Evolutionary conservation across 352 stramenopile genomes (phyloP).

Genomic region (Aphanomyces stellatus): DNA sequence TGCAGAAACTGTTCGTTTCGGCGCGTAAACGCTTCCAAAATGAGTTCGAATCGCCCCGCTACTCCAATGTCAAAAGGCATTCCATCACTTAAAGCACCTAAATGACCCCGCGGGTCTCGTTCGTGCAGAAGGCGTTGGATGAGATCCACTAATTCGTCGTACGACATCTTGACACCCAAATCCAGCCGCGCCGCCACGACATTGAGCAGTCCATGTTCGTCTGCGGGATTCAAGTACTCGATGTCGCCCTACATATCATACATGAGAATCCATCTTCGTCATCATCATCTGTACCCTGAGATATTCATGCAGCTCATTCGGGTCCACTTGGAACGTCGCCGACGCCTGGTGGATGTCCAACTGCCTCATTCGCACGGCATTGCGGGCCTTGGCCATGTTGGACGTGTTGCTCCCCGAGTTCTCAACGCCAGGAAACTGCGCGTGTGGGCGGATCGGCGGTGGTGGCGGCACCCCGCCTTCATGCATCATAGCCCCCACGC

Average conservation of each 20-base stretch:
- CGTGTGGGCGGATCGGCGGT: neutral
- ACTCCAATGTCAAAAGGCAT: neutral
- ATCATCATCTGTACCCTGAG: neutral
- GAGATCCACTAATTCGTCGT: constrained; percentile 57
- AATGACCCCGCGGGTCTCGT: too few species aligned
- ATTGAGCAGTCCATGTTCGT: constrained; percentile 56
- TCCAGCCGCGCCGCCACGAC: constrained; percentile 60
- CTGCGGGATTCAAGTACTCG: constrained; percentile 17
- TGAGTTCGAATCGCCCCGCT: neutral
- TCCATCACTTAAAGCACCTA: too few species aligned
- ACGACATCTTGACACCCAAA: constrained; percentile 60
- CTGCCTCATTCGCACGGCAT: constrained; percentile 10
- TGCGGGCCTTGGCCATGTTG: constrained; percentile 3
- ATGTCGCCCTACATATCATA: too few species aligned
- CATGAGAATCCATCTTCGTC: too few species aligned
- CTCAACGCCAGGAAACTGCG: neutral
- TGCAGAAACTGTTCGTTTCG: neutral
- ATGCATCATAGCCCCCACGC: neutral
- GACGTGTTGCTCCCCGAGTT: neutral
- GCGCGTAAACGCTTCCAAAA: neutral
- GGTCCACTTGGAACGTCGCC: neutral
- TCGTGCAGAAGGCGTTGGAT: constrained; percentile 46
- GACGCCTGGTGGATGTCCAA: constrained; percentile 10
- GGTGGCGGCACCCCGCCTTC: neutral
- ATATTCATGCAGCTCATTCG: constrained; percentile 2